phyloP scores from a whole-genome alignment of 169 alveolate species.

The Cryptosporidium canis region DNA sequence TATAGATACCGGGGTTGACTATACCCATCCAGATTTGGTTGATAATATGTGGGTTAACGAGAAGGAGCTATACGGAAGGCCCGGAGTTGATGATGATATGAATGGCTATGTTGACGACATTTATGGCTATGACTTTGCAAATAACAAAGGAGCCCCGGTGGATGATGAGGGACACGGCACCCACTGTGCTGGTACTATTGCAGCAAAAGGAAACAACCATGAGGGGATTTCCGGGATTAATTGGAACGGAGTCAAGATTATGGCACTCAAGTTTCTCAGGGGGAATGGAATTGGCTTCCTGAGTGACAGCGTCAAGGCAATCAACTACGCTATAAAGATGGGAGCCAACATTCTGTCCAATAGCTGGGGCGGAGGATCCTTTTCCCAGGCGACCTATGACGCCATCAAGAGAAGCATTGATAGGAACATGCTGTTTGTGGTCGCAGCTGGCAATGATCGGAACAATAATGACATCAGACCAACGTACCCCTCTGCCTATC shows the following conservation, averaged over 20 bases:
- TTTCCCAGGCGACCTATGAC: slow-evolving; percentile 77
- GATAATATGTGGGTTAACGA: slow-evolving; percentile 81
- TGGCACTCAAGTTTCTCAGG: slow-evolving; percentile 78
- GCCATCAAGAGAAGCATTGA: slow-evolving; percentile 77
- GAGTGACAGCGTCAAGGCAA: slow-evolving; percentile 78
- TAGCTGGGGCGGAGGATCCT: slow-evolving; percentile 83
- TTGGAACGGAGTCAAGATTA: slow-evolving; percentile 50
- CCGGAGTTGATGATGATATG: slow-evolving; percentile 79
- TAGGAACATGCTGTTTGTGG: slow-evolving; percentile 77
- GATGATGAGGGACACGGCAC: slow-evolving; percentile 84
- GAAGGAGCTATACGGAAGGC: slow-evolving; percentile 80
- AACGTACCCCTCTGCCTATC: slow-evolving; percentile 74
- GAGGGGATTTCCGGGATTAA: slow-evolving; percentile 73
- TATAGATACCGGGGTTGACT: slow-evolving; percentile 88
- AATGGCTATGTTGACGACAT: slow-evolving; percentile 83
- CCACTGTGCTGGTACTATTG: slow-evolving; percentile 82
- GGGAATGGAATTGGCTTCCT: slow-evolving; percentile 79
- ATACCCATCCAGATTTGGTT: slow-evolving; percentile 83
- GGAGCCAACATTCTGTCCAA: slow-evolving; percentile 79
- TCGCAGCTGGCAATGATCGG: slow-evolving; percentile 81
- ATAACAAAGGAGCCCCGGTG: slow-evolving; percentile 76
- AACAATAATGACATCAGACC: slow-evolving; percentile 76
- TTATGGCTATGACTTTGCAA: slow-evolving; percentile 81
- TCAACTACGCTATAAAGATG: slow-evolving; percentile 78
- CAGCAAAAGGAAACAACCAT: slow-evolving; percentile 79